Evolutionary conservation across 129 eudicot species (phyloP), one percentile per base, ranked within the genome.

Genomic region (Rutidosis leptorrhynchoides): DNA sequence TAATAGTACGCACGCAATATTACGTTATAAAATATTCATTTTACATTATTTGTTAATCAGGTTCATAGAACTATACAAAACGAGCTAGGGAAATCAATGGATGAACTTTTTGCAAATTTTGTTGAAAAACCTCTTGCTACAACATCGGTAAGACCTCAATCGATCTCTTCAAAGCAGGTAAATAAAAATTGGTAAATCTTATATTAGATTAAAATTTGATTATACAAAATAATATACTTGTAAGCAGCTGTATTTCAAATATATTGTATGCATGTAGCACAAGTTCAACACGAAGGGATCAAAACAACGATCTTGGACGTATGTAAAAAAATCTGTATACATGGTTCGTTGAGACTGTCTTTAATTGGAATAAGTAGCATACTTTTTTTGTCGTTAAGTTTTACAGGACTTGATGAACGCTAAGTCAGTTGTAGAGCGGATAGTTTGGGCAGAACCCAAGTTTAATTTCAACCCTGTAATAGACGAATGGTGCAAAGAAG

Each of bases 401-500:
- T 59, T 66, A 68, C 83, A 91, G 96, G 97, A 91, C 43, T 71
- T 91, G 78, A 91, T 85, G 75, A 85, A 85, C 78, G 97, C 97
- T 14, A 91, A 91, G 82, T 79, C 88, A 48, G 72, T 91, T 65
- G 96, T 91, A 42, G 95, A 91, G 72, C 87, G 97, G 97, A 83
- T 91, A 67, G 90, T 88, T 43, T 91, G 97, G 96, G 96, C 96
- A 57, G 97, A 91, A 78, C 97, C 97, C 0, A 90, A 87, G 64
- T 91, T 81, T 68, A 70, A 87, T 73, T 91, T 91, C 79, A 83
- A 84, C 69, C 94, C 97, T 37, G 81, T 91, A 77, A 85, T 91
- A 37, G 90, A 91, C 65, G 97, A 91, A 81, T 91, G 97, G 97
- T 91, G 97, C 78, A 91, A 83, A 74, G 97, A 91, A 83, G 84